These are phyloP conservation scores for Passalora sequoiae DNA, from an alignment of 2,329 filamentous ascomycete species.

Conservation along the genomic window DNA sequence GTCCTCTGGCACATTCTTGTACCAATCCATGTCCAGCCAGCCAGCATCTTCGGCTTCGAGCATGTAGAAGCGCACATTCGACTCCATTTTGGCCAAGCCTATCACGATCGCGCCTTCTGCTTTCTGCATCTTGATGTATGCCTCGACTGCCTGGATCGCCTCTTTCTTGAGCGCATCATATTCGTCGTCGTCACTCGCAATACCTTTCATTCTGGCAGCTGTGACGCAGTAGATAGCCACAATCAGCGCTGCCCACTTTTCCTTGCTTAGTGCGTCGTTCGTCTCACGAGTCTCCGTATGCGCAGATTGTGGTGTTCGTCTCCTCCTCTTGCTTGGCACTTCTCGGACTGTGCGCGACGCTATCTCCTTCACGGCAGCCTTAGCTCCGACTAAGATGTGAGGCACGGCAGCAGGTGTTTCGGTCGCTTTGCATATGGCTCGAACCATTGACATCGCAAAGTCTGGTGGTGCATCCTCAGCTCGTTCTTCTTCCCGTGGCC, in stretches of 20 bases:
- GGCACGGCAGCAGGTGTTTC: constrained; percentile 16
- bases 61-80: constrained; percentile 18
- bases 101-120: constrained; percentile 4
- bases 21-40: constrained; percentile 27
- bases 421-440: constrained; percentile 45
- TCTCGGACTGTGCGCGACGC: constrained; percentile 5
- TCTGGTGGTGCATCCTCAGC: constrained; percentile 7
- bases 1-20: constrained; percentile 16
- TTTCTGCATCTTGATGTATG: constrained; percentile 4
- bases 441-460: constrained; percentile 39
- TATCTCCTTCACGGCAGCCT: constrained; percentile 15
- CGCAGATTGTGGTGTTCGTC: constrained; percentile 12
- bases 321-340: constrained; percentile 8
- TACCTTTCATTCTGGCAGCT: constrained; percentile 13
- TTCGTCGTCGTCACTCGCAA: constrained; percentile 6
- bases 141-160: constrained; percentile 10
- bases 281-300: too few species aligned
- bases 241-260: constrained; percentile 19
- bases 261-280: too few species aligned
- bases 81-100: constrained; percentile 9
- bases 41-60: constrained; percentile 21
- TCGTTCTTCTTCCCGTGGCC: neutral
- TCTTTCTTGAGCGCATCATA: constrained; percentile 5
- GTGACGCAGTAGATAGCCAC: constrained; percentile 14
- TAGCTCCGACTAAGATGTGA: constrained; percentile 22